phyloP scores from a whole-genome alignment of 495 filamentous ascomycete genomes.

The Geoglossum glabrum region DNA sequence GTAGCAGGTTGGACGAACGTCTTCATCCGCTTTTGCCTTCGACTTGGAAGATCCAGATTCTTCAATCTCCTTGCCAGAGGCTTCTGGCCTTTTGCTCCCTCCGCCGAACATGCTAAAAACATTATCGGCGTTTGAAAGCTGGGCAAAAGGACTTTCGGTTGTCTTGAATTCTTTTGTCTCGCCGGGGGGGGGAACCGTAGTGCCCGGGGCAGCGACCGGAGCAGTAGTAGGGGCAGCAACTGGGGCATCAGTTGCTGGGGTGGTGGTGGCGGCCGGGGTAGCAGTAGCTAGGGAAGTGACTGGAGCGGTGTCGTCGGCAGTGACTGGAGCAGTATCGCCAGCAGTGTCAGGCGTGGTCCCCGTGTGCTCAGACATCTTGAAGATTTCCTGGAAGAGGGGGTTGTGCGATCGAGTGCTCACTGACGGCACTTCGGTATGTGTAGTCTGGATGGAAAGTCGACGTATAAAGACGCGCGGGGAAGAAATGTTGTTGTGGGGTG shows the following conservation, averaged over 20 bases:
- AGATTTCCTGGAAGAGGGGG: neutral
- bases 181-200: neutral
- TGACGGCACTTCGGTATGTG: neutral
- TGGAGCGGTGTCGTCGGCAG: no score
- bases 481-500: neutral
- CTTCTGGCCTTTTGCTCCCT: constrained; percentile 61
- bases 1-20: constrained; percentile 11
- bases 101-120: constrained; percentile 98
- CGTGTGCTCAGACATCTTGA: constrained; percentile 12
- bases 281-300: no score
- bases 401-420: neutral
- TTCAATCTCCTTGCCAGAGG: constrained; percentile 64
- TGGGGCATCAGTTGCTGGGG: no score
- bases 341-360: constrained; percentile 10
- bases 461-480: no score
- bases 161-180: constrained; percentile 7
- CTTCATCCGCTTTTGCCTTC: constrained; percentile 36
- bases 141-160: constrained; percentile 10
- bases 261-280: no score
- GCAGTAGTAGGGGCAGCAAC: neutral
- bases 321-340: no score
- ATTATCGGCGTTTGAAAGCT: constrained; percentile 20
- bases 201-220: neutral
- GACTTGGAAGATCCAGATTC: constrained; percentile 74
- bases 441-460: neutral